Evolutionary conservation across 2,329 filamentous ascomycete species (phyloP).

Genomic region (Cladorrhinum sp.): DNA sequence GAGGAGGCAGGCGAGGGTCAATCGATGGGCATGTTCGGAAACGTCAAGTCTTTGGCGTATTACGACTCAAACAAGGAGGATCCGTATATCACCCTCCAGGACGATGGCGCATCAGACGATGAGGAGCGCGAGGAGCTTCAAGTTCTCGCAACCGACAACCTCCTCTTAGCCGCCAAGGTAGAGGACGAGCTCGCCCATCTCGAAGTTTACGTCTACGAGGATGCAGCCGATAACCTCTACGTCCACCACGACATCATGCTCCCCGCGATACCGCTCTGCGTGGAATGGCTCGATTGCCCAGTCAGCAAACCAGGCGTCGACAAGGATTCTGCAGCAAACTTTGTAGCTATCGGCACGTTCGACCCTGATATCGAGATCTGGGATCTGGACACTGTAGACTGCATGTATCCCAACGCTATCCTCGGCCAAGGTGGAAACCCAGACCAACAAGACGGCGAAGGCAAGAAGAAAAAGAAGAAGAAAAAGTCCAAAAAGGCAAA

Average conservation of each 20-base stretch:
- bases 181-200: conserved; percentile 96
- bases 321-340: conserved; percentile 74
- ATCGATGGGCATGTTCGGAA: conserved; percentile 89
- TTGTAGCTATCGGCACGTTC: conserved; percentile 93
- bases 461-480: conserved; percentile 83
- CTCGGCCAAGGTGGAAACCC: conserved; percentile 69
- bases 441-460: conserved; percentile 53
- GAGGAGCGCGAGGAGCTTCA: conserved; percentile 92
- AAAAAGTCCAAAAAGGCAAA: conserved; percentile 88
- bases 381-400: conserved; percentile 93
- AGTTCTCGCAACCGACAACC: conserved; percentile 86
- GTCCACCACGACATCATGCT: conserved; percentile 99
- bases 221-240: conserved; percentile 91
- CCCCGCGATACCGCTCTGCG: conserved; percentile 88
- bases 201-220: conserved; percentile 97
- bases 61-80: conserved; percentile 93
- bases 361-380: conserved; percentile 98
- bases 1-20: conserved; percentile 63
- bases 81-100: conserved; percentile 88
- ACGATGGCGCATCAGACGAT: conserved; percentile 61
- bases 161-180: conserved; percentile 87
- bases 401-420: conserved; percentile 97
- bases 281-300: conserved; percentile 95
- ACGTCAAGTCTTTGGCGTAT: conserved; percentile 89
- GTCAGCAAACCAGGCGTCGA: conserved; percentile 66